These are phyloP conservation scores for Cyclanthera cordifolia DNA, from an alignment of 306 rosid genomes.

Conservation along the genomic window DNA sequence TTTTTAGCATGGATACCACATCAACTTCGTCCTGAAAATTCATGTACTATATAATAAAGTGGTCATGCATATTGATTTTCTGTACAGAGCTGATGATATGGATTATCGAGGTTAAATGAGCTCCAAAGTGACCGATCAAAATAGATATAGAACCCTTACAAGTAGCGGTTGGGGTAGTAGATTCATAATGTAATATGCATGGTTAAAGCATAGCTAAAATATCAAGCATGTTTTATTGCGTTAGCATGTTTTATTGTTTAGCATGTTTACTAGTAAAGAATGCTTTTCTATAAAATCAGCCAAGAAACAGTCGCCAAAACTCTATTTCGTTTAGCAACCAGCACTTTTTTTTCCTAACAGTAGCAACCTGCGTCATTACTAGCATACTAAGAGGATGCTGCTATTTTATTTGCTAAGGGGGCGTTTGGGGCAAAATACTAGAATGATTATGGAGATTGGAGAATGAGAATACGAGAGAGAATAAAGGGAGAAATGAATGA, in stretches of 20 bases:
- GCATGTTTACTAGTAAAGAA: neutral
- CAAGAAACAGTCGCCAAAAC: neutral
- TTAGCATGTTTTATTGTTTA: neutral
- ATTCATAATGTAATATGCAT: neutral
- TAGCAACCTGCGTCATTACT: neutral
- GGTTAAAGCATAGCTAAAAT: constrained; percentile 1
- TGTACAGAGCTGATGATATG: constrained; percentile 4
- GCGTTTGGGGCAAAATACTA: too few species aligned
- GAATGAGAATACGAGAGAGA: too few species aligned
- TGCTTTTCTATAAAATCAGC: neutral
- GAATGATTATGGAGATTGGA: too few species aligned
- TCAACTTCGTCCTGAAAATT: constrained; percentile 10
- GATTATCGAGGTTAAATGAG: neutral
- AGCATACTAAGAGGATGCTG: neutral
- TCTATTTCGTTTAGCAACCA: neutral
- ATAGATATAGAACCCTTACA: constrained; percentile 4
- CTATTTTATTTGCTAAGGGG: neutral
- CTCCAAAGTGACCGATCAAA: neutral
- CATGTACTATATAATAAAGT: constrained; percentile 5
- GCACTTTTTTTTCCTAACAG: neutral
- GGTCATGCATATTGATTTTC: neutral
- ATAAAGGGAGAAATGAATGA: too few species aligned
- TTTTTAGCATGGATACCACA: constrained; percentile 5
- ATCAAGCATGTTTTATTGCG: neutral
- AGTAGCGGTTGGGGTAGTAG: constrained; percentile 3